A percentile compares a stretch with the other conserved stretches of the same genome.
Conservation (phyloP, 768 basidiomycete species). For the Mycena leptocephala region DNA sequence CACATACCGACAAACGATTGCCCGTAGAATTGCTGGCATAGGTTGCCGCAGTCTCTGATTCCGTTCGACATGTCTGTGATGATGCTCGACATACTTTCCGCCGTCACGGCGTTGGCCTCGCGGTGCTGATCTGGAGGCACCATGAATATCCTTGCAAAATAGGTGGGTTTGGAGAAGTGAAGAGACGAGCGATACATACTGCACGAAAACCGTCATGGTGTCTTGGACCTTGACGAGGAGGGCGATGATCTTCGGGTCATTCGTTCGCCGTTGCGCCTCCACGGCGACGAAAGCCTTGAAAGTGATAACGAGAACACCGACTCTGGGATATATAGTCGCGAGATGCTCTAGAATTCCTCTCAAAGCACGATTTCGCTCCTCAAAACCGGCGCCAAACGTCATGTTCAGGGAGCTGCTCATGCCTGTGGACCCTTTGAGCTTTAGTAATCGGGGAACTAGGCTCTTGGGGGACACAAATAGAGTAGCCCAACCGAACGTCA, state of each 20-base stretch:
- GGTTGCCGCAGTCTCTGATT: neutral
- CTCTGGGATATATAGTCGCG: neutral
- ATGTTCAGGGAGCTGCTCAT: neutral
- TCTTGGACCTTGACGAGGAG: conserved; percentile 4
- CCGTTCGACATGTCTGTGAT: neutral
- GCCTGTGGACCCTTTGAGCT: too few species aligned
- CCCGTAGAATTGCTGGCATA: neutral
- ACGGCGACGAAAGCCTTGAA: neutral
- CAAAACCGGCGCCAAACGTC: neutral
- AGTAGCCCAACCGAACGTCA: neutral
- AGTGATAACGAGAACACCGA: neutral
- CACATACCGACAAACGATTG: neutral
- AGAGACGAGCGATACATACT: neutral
- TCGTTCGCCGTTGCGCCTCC: neutral
- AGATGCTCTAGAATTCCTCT: neutral
- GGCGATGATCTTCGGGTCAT: neutral
- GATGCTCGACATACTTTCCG: neutral
- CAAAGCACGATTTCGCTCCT: neutral
- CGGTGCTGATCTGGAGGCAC: neutral
- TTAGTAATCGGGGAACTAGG: too few species aligned
- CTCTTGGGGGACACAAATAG: neutral
- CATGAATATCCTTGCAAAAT: neutral
- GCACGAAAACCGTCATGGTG: neutral
- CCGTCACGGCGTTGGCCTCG: neutral
- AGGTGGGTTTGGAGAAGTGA: neutral